Percentiles rank a stretch among this genome's conserved stretches.
These are phyloP conservation scores for Hirschioporus abietinus DNA, from an alignment of 768 basidiomycete genomes.

Conservation along the genomic window DNA sequence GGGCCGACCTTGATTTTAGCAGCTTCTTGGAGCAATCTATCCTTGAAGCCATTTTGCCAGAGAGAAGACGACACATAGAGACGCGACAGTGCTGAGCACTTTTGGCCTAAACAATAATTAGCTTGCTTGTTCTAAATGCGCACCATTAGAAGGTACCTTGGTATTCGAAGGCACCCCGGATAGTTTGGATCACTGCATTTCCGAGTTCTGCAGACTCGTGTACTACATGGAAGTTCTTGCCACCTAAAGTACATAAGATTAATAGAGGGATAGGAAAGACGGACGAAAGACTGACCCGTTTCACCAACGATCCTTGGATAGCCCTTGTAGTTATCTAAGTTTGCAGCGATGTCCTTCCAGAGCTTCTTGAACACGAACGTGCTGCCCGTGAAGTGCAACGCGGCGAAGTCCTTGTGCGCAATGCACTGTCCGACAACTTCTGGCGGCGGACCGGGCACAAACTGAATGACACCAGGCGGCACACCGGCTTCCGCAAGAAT, in stretches of 20 bases:
- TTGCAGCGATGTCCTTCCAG: conserved; percentile 92
- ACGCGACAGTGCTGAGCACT: conserved; percentile 92
- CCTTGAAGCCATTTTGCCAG: conserved; percentile 86
- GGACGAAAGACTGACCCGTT: conserved; percentile 46
- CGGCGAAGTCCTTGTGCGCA: conserved; percentile 72
- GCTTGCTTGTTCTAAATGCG: background rate
- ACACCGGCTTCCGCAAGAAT: conserved; percentile 92
- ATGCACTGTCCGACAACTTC: conserved; percentile 85
- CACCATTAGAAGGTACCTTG: conserved; percentile 48
- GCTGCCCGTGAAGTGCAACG: conserved; percentile 94
- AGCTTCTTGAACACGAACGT: conserved; percentile 92
- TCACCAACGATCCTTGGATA: conserved; percentile 98
- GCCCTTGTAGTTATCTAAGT: conserved; percentile 79
- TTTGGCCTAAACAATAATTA: conserved; percentile 57
- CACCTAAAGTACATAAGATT: conserved; percentile 35
- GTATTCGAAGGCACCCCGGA: conserved; percentile 93
- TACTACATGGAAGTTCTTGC: conserved; percentile 97
- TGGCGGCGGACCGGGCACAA: conserved; percentile 84
- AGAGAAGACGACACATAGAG: conserved; percentile 83
- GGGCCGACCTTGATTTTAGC: conserved; percentile 83
- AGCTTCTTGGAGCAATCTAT: conserved; percentile 65
- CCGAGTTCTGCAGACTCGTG: conserved; percentile 82
- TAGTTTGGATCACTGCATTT: conserved; percentile 85
- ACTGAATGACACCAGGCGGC: conserved; percentile 93
- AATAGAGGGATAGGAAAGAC: conserved; percentile 4